phyloP scores from a whole-genome alignment of 352 stramenopile genomes.

The Globisporangium polare region DNA sequence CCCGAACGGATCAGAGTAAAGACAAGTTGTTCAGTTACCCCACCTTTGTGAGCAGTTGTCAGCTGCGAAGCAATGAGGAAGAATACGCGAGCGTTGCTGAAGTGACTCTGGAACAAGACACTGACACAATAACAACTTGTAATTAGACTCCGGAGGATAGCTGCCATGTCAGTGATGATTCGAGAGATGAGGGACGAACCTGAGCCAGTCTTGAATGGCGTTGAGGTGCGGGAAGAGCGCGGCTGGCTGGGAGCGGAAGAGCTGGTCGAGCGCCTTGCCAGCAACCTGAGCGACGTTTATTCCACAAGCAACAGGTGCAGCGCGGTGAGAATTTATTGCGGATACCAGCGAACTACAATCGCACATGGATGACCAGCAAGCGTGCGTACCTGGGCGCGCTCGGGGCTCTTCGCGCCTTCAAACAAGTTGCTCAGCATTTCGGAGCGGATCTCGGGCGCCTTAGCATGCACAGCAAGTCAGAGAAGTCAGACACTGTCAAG shows the following conservation, averaged over 20 bases:
- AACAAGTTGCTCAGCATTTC: slow-evolving; percentile 55
- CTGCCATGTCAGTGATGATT: not conserved
- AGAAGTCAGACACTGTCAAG: not conserved
- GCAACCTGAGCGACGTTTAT: slow-evolving; percentile 9
- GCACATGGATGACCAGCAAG: no score
- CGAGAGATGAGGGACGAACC: slow-evolving; percentile 18
- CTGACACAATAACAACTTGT: slow-evolving; percentile 11
- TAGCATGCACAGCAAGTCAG: not conserved
- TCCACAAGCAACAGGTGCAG: no score
- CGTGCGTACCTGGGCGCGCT: slow-evolving; percentile 8
- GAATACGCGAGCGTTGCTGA: slow-evolving; percentile 32
- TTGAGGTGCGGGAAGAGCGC: slow-evolving; percentile 42
- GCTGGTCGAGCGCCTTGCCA: slow-evolving; percentile 16
- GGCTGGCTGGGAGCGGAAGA: slow-evolving; percentile 25
- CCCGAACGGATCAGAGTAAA: not conserved
- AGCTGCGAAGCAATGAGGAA: slow-evolving; percentile 48
- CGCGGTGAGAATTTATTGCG: not conserved
- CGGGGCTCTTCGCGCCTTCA: slow-evolving; percentile 17
- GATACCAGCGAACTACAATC: no score
- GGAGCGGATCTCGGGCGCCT: slow-evolving; percentile 48
- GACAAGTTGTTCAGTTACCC: not conserved
- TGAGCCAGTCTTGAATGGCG: slow-evolving; percentile 68
- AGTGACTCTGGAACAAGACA: slow-evolving; percentile 42
- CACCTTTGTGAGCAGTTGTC: slow-evolving; percentile 41
- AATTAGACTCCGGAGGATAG: slow-evolving; percentile 2